Conservation (phyloP, 2,329 filamentous ascomycete genomes). For the Apiospora malaysiana region DNA sequence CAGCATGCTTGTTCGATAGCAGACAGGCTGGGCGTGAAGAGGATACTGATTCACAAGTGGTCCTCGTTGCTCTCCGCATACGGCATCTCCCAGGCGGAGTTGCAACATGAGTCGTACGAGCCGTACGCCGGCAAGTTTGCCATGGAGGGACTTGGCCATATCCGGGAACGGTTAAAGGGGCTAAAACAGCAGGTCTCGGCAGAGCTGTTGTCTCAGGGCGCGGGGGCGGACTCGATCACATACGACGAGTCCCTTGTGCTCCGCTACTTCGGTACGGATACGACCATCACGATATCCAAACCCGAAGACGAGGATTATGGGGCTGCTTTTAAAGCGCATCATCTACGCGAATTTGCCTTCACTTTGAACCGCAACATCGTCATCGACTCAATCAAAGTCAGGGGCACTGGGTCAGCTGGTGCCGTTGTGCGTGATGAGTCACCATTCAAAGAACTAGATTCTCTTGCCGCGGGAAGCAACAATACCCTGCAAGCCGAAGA, state of each 20-base stretch:
- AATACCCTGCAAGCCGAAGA: slow-evolving; percentile 23
- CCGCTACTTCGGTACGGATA: slow-evolving; percentile 56
- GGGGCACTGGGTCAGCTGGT: slow-evolving; percentile 36
- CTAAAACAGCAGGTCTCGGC: slow-evolving; percentile 45
- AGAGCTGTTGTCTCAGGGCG: slow-evolving; percentile 31
- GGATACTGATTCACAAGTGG: slow-evolving; percentile 47
- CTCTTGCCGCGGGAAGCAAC: not conserved
- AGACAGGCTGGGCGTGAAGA: slow-evolving; percentile 44
- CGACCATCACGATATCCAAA: slow-evolving; percentile 52
- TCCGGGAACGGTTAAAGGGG: slow-evolving; percentile 21
- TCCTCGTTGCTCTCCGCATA: slow-evolving; percentile 43
- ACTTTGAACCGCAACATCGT: slow-evolving; percentile 44
- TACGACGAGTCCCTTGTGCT: slow-evolving; percentile 49
- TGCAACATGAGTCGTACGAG: slow-evolving; percentile 27
- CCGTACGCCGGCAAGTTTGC: slow-evolving; percentile 26
- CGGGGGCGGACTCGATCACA: slow-evolving; percentile 22
- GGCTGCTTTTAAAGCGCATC: slow-evolving; percentile 42
- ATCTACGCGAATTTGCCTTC: slow-evolving; percentile 50
- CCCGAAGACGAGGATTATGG: slow-evolving; percentile 44
- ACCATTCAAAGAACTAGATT: slow-evolving; percentile 27
- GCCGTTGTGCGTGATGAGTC: slow-evolving; percentile 26
- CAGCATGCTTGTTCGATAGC: slow-evolving; percentile 57
- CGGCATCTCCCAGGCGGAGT: slow-evolving; percentile 29
- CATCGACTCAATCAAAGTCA: slow-evolving; percentile 46
- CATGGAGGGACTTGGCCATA: slow-evolving; percentile 21